Conservation (phyloP, 352 stramenopile genomes). For the Pythium aquatile region DNA sequence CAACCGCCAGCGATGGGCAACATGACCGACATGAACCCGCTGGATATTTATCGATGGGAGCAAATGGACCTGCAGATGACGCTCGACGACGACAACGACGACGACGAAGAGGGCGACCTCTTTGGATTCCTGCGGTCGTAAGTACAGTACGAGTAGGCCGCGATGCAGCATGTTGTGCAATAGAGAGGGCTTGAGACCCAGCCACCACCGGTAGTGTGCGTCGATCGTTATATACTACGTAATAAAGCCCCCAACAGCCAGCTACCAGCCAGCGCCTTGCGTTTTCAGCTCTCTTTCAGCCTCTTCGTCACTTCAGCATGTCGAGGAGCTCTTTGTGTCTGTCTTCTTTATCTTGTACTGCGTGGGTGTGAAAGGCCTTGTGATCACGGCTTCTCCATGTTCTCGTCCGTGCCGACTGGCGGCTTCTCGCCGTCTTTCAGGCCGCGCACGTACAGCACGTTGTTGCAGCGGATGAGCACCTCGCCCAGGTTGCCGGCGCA, state of each 20-base stretch:
- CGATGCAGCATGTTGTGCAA: constrained; percentile 23
- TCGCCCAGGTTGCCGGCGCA: constrained; percentile 97
- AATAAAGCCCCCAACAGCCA: constrained; percentile 7
- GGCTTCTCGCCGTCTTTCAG: constrained; percentile 77
- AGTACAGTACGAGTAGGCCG: not conserved
- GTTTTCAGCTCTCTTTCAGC: not conserved
- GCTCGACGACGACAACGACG: constrained; percentile 41
- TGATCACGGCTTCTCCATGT: constrained; percentile 38
- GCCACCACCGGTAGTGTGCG: not conserved
- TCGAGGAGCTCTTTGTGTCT: not conserved
- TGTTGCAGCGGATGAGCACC: constrained; percentile 99
- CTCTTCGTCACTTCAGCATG: not conserved
- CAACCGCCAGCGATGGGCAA: constrained; percentile 5
- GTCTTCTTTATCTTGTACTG: not conserved
- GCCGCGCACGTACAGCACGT: constrained; percentile 96
- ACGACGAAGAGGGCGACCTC: constrained; percentile 63
- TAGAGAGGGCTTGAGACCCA: not conserved
- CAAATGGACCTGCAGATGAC: constrained; percentile 81
- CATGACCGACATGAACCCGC: constrained; percentile 20
- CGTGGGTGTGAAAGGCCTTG: not conserved
- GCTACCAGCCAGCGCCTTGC: too few relatives aligned
- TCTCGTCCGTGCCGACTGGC: constrained; percentile 34
- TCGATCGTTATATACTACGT: constrained; percentile 5
- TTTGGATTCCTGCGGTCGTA: constrained; percentile 87
- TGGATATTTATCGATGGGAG: constrained; percentile 80